Percentiles rank a stretch among this genome's conserved stretches.
phyloP scores from a whole-genome alignment of 805 yeast genomes.

The Groenewaldozyma salmanticensis region DNA sequence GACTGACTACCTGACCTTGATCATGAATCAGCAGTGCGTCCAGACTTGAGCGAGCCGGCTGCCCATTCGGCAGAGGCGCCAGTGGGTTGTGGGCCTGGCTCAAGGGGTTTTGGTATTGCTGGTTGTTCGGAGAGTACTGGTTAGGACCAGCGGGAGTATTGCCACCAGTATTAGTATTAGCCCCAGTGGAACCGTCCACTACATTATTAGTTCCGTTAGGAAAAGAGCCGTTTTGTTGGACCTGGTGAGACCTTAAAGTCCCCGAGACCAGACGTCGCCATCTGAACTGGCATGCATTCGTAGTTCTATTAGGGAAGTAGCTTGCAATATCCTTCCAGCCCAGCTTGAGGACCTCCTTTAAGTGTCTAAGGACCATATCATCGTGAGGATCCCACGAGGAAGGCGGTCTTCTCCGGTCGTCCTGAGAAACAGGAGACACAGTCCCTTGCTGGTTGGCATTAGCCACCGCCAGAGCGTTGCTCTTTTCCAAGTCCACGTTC shows the following conservation, averaged over 20 bases:
- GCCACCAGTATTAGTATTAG: constrained; percentile 1
- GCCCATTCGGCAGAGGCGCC: constrained; percentile 1
- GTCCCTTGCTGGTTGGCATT: constrained; percentile 2
- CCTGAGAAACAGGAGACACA: constrained; percentile 3
- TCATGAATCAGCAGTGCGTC: neutral
- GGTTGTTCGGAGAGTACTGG: neutral
- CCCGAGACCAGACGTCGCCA: constrained; percentile 64
- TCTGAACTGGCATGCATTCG: constrained; percentile 82
- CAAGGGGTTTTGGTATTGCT: neutral
- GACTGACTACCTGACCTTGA: neutral
- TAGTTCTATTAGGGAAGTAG: constrained; percentile 70
- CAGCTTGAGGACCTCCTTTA: constrained; percentile 72
- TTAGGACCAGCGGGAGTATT: neutral
- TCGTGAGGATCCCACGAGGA: constrained; percentile 75
- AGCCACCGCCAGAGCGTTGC: constrained; percentile 2
- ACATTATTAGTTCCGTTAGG: constrained; percentile 4
- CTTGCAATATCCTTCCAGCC: constrained; percentile 87
- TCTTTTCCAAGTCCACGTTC: neutral
- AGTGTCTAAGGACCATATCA: constrained; percentile 57
- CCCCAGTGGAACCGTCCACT: neutral
- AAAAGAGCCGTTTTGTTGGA: constrained; percentile 7
- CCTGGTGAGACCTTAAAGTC: constrained; percentile 24
- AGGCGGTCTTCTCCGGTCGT: constrained; percentile 29
- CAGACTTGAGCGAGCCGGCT: constrained; percentile 1
- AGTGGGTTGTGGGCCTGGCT: neutral